phyloP scores from a whole-genome alignment of 2,329 filamentous ascomycete genomes.

The Cordyceps cateniannulata region DNA sequence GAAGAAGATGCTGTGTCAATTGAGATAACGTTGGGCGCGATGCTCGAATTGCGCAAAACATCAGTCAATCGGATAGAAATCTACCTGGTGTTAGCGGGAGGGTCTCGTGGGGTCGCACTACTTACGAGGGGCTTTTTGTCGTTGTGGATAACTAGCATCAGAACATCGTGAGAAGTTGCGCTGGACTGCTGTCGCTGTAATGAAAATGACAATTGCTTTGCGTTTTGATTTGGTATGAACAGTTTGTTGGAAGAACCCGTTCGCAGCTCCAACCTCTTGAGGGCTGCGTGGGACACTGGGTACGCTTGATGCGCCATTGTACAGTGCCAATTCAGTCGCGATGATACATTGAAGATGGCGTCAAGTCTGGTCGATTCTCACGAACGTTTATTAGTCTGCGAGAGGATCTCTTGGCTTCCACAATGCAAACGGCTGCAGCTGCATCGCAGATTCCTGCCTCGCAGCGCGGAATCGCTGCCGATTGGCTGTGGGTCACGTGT shows the following conservation, averaged over 20 bases:
- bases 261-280: constrained; percentile 1
- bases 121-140: constrained; percentile 6
- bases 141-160: background rate
- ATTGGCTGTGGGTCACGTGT: constrained; percentile 13
- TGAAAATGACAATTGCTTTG: background rate
- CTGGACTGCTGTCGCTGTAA: background rate
- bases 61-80: constrained; percentile 10
- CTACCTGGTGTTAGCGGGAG: background rate
- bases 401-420: background rate
- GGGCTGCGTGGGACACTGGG: background rate
- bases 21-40: background rate
- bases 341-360: background rate
- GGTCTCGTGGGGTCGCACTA: background rate
- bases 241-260: background rate
- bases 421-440: background rate
- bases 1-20: constrained; percentile 14
- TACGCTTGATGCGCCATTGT: constrained; percentile 1
- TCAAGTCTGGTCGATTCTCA: background rate
- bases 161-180: background rate
- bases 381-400: background rate
- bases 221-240: constrained; percentile 1
- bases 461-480: constrained; percentile 6
- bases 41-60: background rate
- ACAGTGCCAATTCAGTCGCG: no score
- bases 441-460: background rate